phyloP scores from a whole-genome alignment of 495 filamentous ascomycete species.

The Penicillium verhagenii region DNA sequence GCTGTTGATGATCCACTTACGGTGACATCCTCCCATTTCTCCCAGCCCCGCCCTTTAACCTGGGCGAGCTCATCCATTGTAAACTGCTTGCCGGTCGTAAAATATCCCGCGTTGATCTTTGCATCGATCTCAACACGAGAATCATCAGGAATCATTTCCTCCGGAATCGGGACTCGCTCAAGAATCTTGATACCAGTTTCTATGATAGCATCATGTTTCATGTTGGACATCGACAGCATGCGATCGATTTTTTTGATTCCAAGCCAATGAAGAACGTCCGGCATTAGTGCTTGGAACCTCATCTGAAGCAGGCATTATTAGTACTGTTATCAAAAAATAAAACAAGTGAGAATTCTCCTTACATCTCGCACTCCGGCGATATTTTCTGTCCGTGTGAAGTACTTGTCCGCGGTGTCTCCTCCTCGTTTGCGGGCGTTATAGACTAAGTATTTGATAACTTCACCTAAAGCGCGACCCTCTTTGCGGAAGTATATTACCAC shows the following conservation, averaged over 20 bases:
- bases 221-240: slow-evolving; percentile 99
- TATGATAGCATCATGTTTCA: slow-evolving; percentile 99
- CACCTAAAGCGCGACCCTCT: slow-evolving; percentile 91
- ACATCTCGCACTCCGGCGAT: slow-evolving; percentile 88
- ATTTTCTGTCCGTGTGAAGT: slow-evolving; percentile 95
- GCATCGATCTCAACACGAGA: slow-evolving; percentile 97
- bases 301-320: slow-evolving; percentile 44
- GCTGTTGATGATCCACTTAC: background rate
- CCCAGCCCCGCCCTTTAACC: slow-evolving; percentile 90
- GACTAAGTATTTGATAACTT: slow-evolving; percentile 95
- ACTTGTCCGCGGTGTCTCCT: slow-evolving; percentile 88
- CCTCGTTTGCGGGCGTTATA: slow-evolving; percentile 90
- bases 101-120: slow-evolving; percentile 95
- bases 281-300: slow-evolving; percentile 99
- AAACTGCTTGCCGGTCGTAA: slow-evolving; percentile 90
- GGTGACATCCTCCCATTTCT: slow-evolving; percentile 63
- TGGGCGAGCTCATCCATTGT: slow-evolving; percentile 80
- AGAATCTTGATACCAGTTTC: slow-evolving; percentile 91
- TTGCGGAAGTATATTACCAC: slow-evolving; percentile 99
- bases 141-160: slow-evolving; percentile 93
- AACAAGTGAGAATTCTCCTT: background rate
- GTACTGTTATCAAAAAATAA: background rate
- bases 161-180: slow-evolving; percentile 91
- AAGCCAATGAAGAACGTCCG: slow-evolving; percentile 96
- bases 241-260: slow-evolving; percentile 98